Evolutionary conservation across 169 alveolate genomes (phyloP).

Genomic region (Eimeria acervulina): DNA sequence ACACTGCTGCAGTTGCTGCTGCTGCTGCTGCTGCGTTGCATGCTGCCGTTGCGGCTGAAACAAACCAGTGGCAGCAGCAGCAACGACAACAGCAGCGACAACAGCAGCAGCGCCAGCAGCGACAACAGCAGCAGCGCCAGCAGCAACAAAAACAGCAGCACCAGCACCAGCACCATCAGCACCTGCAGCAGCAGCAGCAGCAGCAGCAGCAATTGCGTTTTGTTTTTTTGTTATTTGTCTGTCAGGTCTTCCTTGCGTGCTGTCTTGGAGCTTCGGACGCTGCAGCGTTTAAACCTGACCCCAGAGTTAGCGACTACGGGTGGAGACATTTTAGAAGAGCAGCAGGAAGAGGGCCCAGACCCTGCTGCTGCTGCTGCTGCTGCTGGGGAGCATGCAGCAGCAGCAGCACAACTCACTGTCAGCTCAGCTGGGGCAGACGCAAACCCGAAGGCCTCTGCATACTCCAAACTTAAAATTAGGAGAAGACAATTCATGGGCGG

Average conservation of each 20-base stretch:
- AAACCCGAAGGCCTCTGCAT: neutral
- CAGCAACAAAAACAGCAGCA: too few relatives aligned
- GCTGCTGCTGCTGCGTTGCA: neutral
- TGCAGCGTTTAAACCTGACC: neutral
- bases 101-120: too few relatives aligned
- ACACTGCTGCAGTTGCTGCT: conserved; percentile 1
- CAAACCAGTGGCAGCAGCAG: too few relatives aligned
- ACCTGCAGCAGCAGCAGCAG: too few relatives aligned
- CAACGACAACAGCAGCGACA: too few relatives aligned
- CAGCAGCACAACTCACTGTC: too few relatives aligned
- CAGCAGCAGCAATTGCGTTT: too few relatives aligned
- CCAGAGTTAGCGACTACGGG: neutral
- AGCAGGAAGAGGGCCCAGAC: neutral
- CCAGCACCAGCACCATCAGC: too few relatives aligned
- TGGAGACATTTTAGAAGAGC: neutral
- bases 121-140: too few relatives aligned
- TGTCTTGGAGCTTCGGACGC: neutral
- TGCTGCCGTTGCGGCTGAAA: too few relatives aligned
- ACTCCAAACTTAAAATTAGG: conserved; percentile 10
- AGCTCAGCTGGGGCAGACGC: too few relatives aligned
- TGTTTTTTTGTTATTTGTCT: too few relatives aligned
- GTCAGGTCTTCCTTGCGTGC: neutral
- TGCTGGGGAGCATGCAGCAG: neutral
- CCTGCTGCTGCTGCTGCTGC: conserved; percentile 11
- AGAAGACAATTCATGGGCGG: conserved; percentile 69